Percentiles rank a stretch among this genome's conserved stretches.
Evolutionary conservation across 805 yeast genomes (phyloP).

Genomic region (Candida patagonica): DNA sequence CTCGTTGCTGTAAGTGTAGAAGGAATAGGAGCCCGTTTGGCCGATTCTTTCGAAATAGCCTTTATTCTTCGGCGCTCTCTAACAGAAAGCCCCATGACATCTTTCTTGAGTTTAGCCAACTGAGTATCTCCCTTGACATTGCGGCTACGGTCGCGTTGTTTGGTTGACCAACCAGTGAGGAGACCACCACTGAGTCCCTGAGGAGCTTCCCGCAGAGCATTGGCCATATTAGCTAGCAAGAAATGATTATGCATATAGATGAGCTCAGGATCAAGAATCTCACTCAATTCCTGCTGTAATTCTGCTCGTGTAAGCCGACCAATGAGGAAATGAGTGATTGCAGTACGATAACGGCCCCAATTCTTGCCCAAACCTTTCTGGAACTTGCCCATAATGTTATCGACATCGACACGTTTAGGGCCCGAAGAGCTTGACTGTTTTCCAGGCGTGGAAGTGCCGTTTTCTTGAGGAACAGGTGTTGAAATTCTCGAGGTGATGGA

Average conservation of each 20-base stretch:
- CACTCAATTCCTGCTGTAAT: constrained; percentile 47
- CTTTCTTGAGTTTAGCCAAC: constrained; percentile 72
- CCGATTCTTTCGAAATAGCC: constrained; percentile 69
- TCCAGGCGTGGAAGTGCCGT: not conserved
- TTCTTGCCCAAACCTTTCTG: constrained; percentile 62
- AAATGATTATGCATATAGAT: constrained; percentile 73
- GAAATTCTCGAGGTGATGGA: not conserved
- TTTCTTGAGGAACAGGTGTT: not conserved
- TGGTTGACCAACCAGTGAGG: constrained; percentile 39
- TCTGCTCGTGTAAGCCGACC: constrained; percentile 77
- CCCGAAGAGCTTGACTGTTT: not conserved
- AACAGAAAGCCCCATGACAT: constrained; percentile 76
- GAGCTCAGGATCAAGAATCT: constrained; percentile 43
- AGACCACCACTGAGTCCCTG: constrained; percentile 37
- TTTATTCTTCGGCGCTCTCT: constrained; percentile 80
- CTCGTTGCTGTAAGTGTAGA: constrained; percentile 31
- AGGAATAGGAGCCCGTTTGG: constrained; percentile 48
- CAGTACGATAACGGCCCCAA: constrained; percentile 82
- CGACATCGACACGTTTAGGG: constrained; percentile 47
- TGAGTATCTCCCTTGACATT: constrained; percentile 41
- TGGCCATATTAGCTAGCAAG: constrained; percentile 71
- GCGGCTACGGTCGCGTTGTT: constrained; percentile 38
- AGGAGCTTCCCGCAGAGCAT: constrained; percentile 70
- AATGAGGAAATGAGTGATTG: constrained; percentile 62
- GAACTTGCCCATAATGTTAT: constrained; percentile 58